Evolutionary conservation across 768 basidiomycete species (phyloP), one percentile per base, ranked within the genome.

Genomic region (Podaxis mareebaensis): DNA sequence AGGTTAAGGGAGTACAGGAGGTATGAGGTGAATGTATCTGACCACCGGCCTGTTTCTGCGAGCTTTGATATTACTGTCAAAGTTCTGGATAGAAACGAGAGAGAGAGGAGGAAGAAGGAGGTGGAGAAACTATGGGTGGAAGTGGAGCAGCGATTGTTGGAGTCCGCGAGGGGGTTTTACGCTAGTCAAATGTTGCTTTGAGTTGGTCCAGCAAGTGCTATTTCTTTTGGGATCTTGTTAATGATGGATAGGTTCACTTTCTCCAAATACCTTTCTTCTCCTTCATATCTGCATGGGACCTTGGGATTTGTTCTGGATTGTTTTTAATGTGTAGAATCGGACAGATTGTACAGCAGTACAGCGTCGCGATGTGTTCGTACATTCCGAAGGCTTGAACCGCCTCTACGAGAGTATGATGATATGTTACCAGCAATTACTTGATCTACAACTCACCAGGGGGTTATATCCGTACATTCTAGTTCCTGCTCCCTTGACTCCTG

Each of bases 31-130:
- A 92, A 93, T 67, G 87, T 96, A 4, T 93, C 92, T 8, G 95
- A 98, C 76, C 96, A 97, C 75, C 83, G 92, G 5, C 94, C 96
- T 7, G 85, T 99, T 53, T 93, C 91, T 33, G 89, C 91, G 4
- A 91, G 81, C 4, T 95, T 95, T 73, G 75, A 73, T 56, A 75
- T 95, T 40, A 88, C 82, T 53, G 81, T 95, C 42, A 96, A 96
- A 78, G 82, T 76, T 42, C 83, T 97, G 51, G 75, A 85, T 56
- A 79, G 77, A 36, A 87, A 86, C 11, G 77, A 79, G 65, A 81
- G 92, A 70, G 81, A 77, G 65, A 74, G 75, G 57, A 85, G 88
- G 24, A 87, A 86, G 76, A 69, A 70, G 61, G 79, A 85, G 66
- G 79, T 92, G 51, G 79, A 84, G 73, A 76, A 67, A 57, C 76